Conservation (phyloP, 139 green algal genomes). For the Micractinium conductrix region DNA sequence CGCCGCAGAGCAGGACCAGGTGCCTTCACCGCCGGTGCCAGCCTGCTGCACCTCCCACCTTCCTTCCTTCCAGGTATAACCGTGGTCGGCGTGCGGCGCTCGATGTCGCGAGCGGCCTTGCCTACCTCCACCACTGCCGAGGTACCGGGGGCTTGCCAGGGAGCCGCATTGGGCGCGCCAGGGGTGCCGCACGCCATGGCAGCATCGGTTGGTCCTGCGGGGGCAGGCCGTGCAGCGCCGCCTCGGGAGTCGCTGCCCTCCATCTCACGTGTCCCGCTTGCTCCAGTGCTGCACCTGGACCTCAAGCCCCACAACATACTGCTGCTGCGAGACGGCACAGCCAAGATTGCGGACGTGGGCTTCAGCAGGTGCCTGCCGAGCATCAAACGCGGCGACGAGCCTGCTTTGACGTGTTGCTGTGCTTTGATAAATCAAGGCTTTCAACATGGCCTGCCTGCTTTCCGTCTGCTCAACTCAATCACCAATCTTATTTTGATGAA, state of each 20-base stretch:
- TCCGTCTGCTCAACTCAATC: too few relatives aligned
- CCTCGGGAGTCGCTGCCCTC: background rate
- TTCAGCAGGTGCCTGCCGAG: conserved; percentile 8
- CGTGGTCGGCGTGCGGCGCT: background rate
- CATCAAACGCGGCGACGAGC: too few relatives aligned
- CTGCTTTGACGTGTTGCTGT: too few relatives aligned
- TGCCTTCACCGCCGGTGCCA: too few relatives aligned
- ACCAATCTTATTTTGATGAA: too few relatives aligned
- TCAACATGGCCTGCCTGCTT: too few relatives aligned
- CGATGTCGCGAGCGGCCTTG: background rate
- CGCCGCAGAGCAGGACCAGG: too few relatives aligned
- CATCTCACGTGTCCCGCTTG: background rate
- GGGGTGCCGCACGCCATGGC: background rate
- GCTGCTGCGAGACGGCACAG: background rate
- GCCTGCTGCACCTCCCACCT: background rate
- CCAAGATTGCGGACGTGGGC: conserved; percentile 17
- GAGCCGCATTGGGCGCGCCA: background rate
- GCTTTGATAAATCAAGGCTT: too few relatives aligned
- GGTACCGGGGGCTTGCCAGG: too few relatives aligned
- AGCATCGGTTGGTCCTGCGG: background rate
- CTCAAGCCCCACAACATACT: conserved; percentile 14
- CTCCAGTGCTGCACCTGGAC: conserved; percentile 8
- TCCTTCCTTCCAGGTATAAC: background rate
- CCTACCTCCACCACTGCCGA: background rate
- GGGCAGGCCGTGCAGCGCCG: too few relatives aligned